Base-by-base conservation (phyloP, 495 filamentous ascomycete species). In the Xylaria scruposa region DNA sequence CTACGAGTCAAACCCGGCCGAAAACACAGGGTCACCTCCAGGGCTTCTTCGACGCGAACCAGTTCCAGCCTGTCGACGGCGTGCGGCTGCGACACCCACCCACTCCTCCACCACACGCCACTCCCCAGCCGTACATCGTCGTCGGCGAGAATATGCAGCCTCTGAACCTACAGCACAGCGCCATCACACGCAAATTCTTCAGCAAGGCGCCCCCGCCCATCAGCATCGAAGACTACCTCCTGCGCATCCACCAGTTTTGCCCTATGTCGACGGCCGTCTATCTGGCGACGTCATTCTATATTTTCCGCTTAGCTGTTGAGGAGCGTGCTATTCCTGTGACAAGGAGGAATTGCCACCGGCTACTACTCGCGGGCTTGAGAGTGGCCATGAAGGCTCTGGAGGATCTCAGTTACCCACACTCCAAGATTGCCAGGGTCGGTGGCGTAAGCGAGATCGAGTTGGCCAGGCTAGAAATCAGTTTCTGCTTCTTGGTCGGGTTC, bases 231-330 rank as follows among this genome's bases (percentile, higher is more conserved):
- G 92, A 97, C 60, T 99, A 99, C 79, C 86, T 98, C 24, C 81
- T 90, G 72, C 92, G 96, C 56, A 88, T 98, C 61, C 95, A 98
- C 78, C 86, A 85, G 47, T 98, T 90, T 79, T 99, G 96, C 74
- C 95, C 97, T 26, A 92, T 98, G 89, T 97, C 94, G n/a, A 95
- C 96, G 3, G 95, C 90, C 19, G 97, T 98, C 42, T 97, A 96
- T 75, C 90, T 99, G n/a, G 94, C 96, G 2, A 90, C 96, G 2
- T 93, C 93, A 58, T 82, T 91, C n/a, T 98, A 98, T 79, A 94
- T 97, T 65, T 91, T 94, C 75, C 87, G 89, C 62, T 87, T 98
- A 51, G 91, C 90, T 0, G 86, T 94, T 12, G 82, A 90, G 44
- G 94, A 98, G 73, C 87, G 87, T 63, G 85, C 90, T 17, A 88